A percentile compares a stretch with the other conserved stretches of the same genome.
Conservation (phyloP, 768 basidiomycete species). For the Leucocoprinus sp. region DNA sequence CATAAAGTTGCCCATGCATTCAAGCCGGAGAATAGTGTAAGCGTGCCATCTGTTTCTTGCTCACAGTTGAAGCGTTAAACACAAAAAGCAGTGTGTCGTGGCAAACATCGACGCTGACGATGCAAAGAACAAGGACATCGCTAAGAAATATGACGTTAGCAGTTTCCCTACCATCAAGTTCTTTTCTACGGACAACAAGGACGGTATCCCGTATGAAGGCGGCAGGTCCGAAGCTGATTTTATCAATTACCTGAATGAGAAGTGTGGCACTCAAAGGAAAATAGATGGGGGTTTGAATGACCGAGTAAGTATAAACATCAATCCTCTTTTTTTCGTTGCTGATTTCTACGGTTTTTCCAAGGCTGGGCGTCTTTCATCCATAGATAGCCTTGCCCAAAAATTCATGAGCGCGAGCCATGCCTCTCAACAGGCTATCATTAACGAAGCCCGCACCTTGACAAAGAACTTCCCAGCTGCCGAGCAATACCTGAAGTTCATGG, state of each 20-base stretch:
- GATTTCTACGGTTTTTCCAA: conserved; percentile 21
- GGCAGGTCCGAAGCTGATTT: conserved; percentile 71
- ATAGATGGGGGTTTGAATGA: conserved; percentile 76
- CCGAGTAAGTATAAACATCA: conserved; percentile 31
- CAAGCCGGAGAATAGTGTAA: conserved; percentile 65
- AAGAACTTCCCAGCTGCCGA: conserved; percentile 45
- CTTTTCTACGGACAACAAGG: conserved; percentile 68
- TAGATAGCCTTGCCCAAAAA: conserved; percentile 70
- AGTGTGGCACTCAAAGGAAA: conserved; percentile 79
- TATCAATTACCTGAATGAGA: conserved; percentile 72
- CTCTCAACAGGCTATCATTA: conserved; percentile 51
- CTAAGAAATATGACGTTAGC: conserved; percentile 59
- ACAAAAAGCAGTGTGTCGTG: conserved; percentile 59
- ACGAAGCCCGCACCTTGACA: conserved; percentile 54
- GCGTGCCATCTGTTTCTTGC: conserved; percentile 14
- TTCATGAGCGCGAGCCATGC: conserved; percentile 59
- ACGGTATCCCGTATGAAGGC: conserved; percentile 59
- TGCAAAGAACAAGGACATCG: conserved; percentile 64
- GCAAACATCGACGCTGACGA: conserved; percentile 91
- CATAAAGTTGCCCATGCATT: conserved; percentile 81
- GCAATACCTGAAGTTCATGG: conserved; percentile 88
- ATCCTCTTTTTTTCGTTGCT: neutral
- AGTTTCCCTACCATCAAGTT: conserved; percentile 95
- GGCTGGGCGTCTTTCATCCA: conserved; percentile 75
- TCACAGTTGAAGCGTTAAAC: conserved; percentile 1